These are phyloP conservation scores for Microsporum canis DNA, from an alignment of 2,329 filamentous ascomycete genomes.

Conservation along the genomic window DNA sequence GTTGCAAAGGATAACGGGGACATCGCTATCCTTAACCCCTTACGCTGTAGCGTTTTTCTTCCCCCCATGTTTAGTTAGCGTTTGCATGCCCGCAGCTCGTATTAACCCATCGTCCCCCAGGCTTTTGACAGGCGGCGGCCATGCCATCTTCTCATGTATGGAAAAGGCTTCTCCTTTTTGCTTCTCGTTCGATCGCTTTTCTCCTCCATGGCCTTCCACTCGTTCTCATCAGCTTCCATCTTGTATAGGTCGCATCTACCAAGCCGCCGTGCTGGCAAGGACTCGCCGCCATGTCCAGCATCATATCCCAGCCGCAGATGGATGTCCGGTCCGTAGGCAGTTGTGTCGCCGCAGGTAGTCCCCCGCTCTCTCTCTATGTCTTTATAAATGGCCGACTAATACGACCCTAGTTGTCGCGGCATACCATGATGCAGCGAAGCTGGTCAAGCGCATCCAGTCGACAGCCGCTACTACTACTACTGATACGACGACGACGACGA, in stretches of 20 bases:
- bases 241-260: neutral
- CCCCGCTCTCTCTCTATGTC: neutral
- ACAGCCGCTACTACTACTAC: neutral
- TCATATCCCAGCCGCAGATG: conserved; percentile 6
- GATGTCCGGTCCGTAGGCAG: conserved; percentile 12
- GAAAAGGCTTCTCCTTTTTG: neutral
- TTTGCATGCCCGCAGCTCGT: neutral
- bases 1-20: too few relatives aligned
- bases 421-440: conserved; percentile 11
- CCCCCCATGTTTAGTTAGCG: too few relatives aligned
- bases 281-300: neutral
- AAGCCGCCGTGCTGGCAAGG: neutral
- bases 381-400: neutral
- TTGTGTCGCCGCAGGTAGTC: conserved; percentile 11
- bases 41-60: neutral
- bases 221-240: neutral
- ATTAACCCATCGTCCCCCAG: neutral
- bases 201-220: neutral
- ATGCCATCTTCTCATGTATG: neutral
- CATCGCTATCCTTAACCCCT: neutral
- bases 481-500: neutral
- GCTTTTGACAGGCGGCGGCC: neutral
- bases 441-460: conserved; percentile 12
- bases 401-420: conserved; percentile 9
- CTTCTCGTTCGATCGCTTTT: neutral